phyloP scores from a whole-genome alignment of 306 rosid species.

The Sicyos edulis region DNA sequence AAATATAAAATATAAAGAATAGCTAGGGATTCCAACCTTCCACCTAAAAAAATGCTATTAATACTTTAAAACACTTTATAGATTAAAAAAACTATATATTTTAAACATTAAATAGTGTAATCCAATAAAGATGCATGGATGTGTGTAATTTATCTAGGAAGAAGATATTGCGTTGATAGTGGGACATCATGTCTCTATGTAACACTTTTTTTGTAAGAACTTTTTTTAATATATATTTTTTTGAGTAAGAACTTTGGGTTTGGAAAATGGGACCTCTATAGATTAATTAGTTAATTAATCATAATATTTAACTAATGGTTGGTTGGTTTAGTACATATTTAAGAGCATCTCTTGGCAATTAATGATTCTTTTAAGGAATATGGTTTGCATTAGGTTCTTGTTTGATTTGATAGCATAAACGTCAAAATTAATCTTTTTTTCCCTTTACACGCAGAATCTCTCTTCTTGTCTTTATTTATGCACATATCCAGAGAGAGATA shows the following conservation, averaged over 20 bases:
- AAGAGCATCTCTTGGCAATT: conserved; percentile 5
- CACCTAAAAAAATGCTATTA: neutral
- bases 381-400: neutral
- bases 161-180: conserved; percentile 12
- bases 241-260: neutral
- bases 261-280: neutral
- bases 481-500: neutral
- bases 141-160: conserved; percentile 7
- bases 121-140: conserved; percentile 17
- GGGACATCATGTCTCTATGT: conserved; percentile 5
- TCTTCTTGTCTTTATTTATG: neutral
- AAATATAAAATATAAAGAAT: too few relatives aligned
- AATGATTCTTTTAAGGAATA: conserved; percentile 16
- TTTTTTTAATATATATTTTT: too few relatives aligned
- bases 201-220: neutral
- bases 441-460: neutral
- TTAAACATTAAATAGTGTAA: neutral
- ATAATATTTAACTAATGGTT: neutral
- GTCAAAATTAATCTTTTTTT: conserved; percentile 16
- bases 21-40: neutral
- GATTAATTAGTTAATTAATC: neutral
- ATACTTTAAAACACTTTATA: neutral
- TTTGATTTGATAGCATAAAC: conserved; percentile 18
- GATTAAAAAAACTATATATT: neutral
- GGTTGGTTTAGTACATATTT: neutral